These are phyloP conservation scores for Hyphochytrium catenoides DNA, from an alignment of 352 stramenopile species.

Conservation along the genomic window DNA sequence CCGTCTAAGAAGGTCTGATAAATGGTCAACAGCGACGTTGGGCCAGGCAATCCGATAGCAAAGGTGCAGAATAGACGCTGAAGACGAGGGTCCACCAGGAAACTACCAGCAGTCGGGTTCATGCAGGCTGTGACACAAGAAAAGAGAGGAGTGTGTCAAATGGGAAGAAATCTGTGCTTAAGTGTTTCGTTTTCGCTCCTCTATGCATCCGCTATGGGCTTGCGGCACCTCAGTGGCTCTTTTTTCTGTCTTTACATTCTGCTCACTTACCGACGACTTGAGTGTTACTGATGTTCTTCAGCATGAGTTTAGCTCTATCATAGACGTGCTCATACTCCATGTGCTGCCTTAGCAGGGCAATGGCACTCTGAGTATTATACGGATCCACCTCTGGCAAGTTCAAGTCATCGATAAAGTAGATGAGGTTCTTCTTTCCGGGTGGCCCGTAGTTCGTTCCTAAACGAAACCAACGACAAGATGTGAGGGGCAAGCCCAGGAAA, in stretches of 20 bases:
- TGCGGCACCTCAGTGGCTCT: too few relatives aligned
- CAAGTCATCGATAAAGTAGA: slow-evolving; percentile 92
- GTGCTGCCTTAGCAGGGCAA: slow-evolving; percentile 77
- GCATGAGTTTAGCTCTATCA: slow-evolving; percentile 71
- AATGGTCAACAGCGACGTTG: slow-evolving; percentile 77
- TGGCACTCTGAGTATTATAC: slow-evolving; percentile 86
- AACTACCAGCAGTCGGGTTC: slow-evolving; percentile 83
- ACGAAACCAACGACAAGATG: too few relatives aligned
- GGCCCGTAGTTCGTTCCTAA: slow-evolving; percentile 77
- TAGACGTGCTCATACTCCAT: slow-evolving; percentile 88
- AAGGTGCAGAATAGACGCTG: slow-evolving; percentile 89
- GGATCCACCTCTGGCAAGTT: slow-evolving; percentile 83
- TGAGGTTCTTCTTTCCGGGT: slow-evolving; percentile 68
- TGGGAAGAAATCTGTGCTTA: too few relatives aligned
- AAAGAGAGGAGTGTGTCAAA: too few relatives aligned
- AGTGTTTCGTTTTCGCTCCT: too few relatives aligned
- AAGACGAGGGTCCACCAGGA: slow-evolving; percentile 75
- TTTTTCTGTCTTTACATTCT: too few relatives aligned
- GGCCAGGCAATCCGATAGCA: slow-evolving; percentile 77
- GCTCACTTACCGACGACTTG: too few relatives aligned
- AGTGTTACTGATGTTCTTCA: slow-evolving; percentile 81
- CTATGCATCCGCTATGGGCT: too few relatives aligned
- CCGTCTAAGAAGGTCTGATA: slow-evolving; percentile 86
- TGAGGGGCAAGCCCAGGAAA: too few relatives aligned
- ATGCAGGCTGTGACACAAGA: slow-evolving; percentile 75